These are phyloP conservation scores for Mortierella sp. DNA, from an alignment of 371 early-diverging fungal species.

Conservation along the genomic window DNA sequence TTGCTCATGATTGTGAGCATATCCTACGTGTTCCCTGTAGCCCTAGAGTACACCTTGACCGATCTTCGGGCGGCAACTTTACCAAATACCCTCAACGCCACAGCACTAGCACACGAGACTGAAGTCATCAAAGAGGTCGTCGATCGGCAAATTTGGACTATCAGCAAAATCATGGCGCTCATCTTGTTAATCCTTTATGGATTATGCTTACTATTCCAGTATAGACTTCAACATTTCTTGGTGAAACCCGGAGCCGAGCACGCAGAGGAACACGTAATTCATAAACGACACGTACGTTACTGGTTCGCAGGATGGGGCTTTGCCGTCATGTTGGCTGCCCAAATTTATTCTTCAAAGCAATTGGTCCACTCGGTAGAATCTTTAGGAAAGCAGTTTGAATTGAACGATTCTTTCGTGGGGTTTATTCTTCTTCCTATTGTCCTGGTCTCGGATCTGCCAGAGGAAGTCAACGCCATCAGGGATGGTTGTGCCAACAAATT, in stretches of 20 bases:
- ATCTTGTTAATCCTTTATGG: conserved; percentile 81
- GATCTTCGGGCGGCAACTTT: neutral
- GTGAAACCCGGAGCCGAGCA: conserved; percentile 65
- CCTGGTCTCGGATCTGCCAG: conserved; percentile 76
- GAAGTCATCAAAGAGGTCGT: conserved; percentile 57
- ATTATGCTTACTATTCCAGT: conserved; percentile 83
- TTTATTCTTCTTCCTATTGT: conserved; percentile 89
- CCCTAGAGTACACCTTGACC: conserved; percentile 68
- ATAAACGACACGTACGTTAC: conserved; percentile 63
- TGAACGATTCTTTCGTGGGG: conserved; percentile 87
- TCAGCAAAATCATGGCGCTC: conserved; percentile 81
- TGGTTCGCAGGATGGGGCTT: conserved; percentile 65
- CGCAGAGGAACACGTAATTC: conserved; percentile 55
- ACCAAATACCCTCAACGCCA: neutral
- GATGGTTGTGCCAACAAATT: conserved; percentile 90
- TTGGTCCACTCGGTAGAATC: conserved; percentile 87
- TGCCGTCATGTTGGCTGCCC: conserved; percentile 65
- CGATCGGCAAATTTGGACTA: conserved; percentile 60
- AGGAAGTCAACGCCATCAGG: conserved; percentile 87
- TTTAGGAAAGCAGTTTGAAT: conserved; percentile 68
- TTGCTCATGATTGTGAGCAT: conserved; percentile 67
- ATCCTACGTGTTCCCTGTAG: conserved; percentile 81
- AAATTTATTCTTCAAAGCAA: conserved; percentile 85
- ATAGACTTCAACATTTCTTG: conserved; percentile 74
- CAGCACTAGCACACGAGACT: neutral